Percentiles rank a stretch among this genome's conserved stretches.
These are phyloP conservation scores for Pseudonectria buxi DNA, from an alignment of 2,329 filamentous ascomycete species.

Conservation along the genomic window DNA sequence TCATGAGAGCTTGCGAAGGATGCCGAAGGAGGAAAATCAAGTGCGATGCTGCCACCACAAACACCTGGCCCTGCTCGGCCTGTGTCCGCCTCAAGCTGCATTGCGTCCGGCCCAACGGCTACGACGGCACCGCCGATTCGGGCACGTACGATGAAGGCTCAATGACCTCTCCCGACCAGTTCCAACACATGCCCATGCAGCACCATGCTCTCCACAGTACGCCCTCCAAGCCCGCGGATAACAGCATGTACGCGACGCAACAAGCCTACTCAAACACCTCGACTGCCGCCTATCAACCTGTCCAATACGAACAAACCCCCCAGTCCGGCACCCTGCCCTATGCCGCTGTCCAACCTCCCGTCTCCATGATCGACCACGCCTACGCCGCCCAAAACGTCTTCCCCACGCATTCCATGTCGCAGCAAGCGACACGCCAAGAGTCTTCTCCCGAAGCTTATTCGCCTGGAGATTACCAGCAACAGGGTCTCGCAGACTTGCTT, in stretches of 20 bases:
- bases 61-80: conserved; percentile 94
- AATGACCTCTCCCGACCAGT: conserved; percentile 26
- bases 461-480: conserved; percentile 58
- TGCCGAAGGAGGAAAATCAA: conserved; percentile 95
- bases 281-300: conserved; percentile 38
- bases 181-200: conserved; percentile 47
- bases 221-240: conserved; percentile 31
- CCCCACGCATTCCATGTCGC: conserved; percentile 42
- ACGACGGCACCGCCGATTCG: conserved; percentile 41
- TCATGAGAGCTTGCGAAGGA: conserved; percentile 95
- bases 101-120: conserved; percentile 82
- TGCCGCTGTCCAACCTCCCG: conserved; percentile 41
- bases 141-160: conserved; percentile 28
- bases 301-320: conserved; percentile 40
- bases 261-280: conserved; percentile 41
- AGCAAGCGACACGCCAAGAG: conserved; percentile 19
- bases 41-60: conserved; percentile 93
- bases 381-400: conserved; percentile 46
- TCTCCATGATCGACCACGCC: conserved; percentile 44
- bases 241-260: conserved; percentile 43
- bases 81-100: conserved; percentile 88
- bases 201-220: conserved; percentile 36
- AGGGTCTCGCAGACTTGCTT: conserved; percentile 71
- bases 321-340: conserved; percentile 47
- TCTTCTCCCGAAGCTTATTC: conserved; percentile 47